Evolutionary conservation across 768 basidiomycete species (phyloP).

Genomic region (Gymnopilus junonius): DNA sequence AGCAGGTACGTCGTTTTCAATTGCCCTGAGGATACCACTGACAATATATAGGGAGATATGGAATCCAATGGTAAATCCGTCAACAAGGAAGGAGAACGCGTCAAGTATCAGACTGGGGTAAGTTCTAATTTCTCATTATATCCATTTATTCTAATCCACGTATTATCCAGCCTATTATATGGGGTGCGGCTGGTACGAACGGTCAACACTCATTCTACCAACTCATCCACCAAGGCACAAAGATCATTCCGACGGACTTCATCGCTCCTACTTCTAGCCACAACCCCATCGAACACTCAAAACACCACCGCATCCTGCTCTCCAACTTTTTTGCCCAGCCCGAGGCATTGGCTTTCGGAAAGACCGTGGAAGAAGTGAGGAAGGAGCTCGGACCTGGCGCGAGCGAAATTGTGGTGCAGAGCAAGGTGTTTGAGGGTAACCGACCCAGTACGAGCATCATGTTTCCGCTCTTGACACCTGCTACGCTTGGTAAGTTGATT

Average conservation of each 20-base stretch:
- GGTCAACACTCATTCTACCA: conserved; percentile 99
- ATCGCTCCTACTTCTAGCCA: conserved; percentile 87
- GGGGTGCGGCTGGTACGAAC: conserved; percentile 98
- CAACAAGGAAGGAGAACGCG: conserved; percentile 91
- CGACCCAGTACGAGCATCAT: conserved; percentile 94
- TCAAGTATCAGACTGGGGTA: conserved; percentile 96
- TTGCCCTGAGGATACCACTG: not conserved
- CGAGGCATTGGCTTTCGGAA: conserved; percentile 97
- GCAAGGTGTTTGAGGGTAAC: conserved; percentile 98
- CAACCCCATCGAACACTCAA: conserved; percentile 85
- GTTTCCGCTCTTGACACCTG: conserved; percentile 92
- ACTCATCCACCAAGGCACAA: conserved; percentile 93
- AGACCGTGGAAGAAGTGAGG: conserved; percentile 87
- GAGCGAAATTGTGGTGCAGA: conserved; percentile 87
- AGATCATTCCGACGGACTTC: conserved; percentile 91
- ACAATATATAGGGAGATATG: conserved; percentile 80
- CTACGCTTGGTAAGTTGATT: conserved; percentile 75
- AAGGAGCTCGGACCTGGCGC: conserved; percentile 69
- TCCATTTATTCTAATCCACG: not conserved
- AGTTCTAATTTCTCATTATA: conserved; percentile 32
- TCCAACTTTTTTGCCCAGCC: conserved; percentile 99
- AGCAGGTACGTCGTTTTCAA: conserved; percentile 57
- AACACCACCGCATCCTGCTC: conserved; percentile 96
- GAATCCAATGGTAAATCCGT: conserved; percentile 98
- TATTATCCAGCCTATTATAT: conserved; percentile 86